Base-by-base conservation (phyloP, 106 monocot species). In the Apostasia ramifera region DNA sequence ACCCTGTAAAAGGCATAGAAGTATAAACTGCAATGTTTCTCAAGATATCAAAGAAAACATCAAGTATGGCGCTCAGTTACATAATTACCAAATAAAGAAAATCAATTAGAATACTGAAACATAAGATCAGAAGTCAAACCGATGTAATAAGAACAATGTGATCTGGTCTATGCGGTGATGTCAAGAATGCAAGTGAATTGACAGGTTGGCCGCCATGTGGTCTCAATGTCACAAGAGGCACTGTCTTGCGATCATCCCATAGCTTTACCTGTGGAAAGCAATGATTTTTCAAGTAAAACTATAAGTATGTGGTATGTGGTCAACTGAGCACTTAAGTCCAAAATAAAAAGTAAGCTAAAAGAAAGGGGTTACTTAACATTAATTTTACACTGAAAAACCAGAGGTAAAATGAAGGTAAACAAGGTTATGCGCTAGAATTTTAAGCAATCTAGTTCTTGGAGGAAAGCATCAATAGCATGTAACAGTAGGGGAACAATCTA, bases 131-230 rank as follows among this genome's bases (percentile, higher is more conserved):
- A 73, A 47, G n/a, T 1, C 72, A 65, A 90, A 99, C 98, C 40
- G 93, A 81, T 51, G 98, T 88, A 1, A 99, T 67, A 47, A 99
- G 93, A 75, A 90, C 83, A 72, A 99, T 93, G 74, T 99, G 98
- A 57, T 88, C 83, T 63, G 98, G 98, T 0, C 78, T 70, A 50
- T 90, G 76, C 70, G 93, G 88, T 44, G 93, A 75, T 8, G 85
- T 88, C 77, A 99, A 79, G 72, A 99, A 99, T 44, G 87, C 76
- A 63, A 93, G 93, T 5, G 81, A 93, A 66, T 88, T 83, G 63
- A 99, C 90, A 51, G 98, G 79, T 49, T 93, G 87, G 44, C 93
- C 85, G 73, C 90, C 93, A 85, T 99, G 98, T 52, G 98, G 93
- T 66, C 73, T 87, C 59, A 99, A 53, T 8, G 75, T 80, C 42